Evolutionary conservation across 2,329 filamentous ascomycete species (phyloP), one percentile per base, ranked within the genome.

Genomic region (Coniochaeta sp.): DNA sequence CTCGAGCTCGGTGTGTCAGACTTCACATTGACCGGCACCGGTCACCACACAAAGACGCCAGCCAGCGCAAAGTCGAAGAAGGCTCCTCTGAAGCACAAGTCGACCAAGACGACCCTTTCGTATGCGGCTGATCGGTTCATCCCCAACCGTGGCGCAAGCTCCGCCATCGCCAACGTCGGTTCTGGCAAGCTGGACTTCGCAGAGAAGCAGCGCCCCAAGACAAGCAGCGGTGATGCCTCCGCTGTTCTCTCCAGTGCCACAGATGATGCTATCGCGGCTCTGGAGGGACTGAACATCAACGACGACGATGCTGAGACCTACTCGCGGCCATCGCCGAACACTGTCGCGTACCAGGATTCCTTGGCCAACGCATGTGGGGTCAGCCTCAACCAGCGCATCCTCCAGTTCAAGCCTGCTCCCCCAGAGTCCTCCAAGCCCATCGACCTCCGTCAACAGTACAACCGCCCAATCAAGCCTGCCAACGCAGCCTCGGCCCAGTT

Each of bases 401-500:
- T 99, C 58, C 90, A 95, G 62, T 99, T 97, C 84, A 99, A 99
- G 87, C 95, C 95, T 59, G 92, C 93, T 2, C 86, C 95, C n/a
- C 95, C 95, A 4, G 95, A 98, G 79, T 98, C 95, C 7, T 96
- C 93, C 36, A 97, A 96, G 83, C 95, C 95, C 38, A 96, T 99
- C 71, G 95, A 99, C 73, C 88, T 99, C 63, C 89, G 95, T 61
- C 91, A 95, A 63, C 95, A 99, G 74, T 99, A 99, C 84, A 99
- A 98, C 82, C 88, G 95, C 63, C 95, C 95, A 38, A 83, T 99
- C 64, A 97, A 91, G 82, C 81, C 90, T 22, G 82, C 88, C 63
- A 87, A 80, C 63, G 80, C 89, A 26, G 82, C 84, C 69, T 88
- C 91, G 56, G 91, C 93, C 34, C 92, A 97, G 74, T 92, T 92